Conservation (phyloP, 2,329 filamentous ascomycete species). For the Teratosphaeria pseudoeucalypti region DNA sequence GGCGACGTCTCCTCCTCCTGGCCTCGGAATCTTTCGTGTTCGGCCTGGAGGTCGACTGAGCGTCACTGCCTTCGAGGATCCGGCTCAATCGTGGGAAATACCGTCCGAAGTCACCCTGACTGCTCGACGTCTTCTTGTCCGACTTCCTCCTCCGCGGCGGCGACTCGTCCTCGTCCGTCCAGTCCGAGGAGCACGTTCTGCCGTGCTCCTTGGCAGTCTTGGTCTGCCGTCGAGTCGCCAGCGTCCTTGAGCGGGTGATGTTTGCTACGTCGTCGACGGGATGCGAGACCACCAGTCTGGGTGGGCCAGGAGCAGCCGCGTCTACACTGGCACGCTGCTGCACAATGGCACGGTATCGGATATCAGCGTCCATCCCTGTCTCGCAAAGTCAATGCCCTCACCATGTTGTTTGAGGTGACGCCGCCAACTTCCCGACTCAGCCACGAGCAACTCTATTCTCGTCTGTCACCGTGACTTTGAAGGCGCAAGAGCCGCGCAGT, state of each 20-base stretch:
- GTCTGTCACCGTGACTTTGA: conserved; percentile 9
- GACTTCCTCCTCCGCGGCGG: conserved; percentile 5
- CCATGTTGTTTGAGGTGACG: conserved; percentile 9
- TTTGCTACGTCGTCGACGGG: conserved; percentile 12
- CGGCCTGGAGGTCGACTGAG: conserved; percentile 8
- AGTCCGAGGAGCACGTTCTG: conserved; percentile 14
- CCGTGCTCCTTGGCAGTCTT: conserved; percentile 11
- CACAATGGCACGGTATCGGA: conserved; percentile 6
- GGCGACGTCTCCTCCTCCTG: conserved; percentile 6
- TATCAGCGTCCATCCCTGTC: conserved; percentile 5
- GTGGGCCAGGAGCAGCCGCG: conserved; percentile 13
- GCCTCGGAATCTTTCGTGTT: conserved; percentile 8
- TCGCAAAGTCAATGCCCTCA: conserved; percentile 8
- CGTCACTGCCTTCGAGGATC: conserved; percentile 30
- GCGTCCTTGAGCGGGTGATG: conserved; percentile 4
- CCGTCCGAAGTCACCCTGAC: conserved; percentile 13
- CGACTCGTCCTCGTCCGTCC: conserved; percentile 20
- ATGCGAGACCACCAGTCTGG: conserved; percentile 13
- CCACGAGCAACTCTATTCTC: background rate
- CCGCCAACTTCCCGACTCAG: background rate
- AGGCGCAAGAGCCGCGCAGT: conserved; percentile 9
- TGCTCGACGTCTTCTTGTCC: conserved; percentile 6
- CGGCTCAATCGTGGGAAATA: conserved; percentile 32
- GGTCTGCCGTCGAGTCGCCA: conserved; percentile 9
- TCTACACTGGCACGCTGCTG: conserved; percentile 10